Percentiles rank a stretch among this genome's conserved stretches.
Conservation (phyloP, 2,329 filamentous ascomycete genomes). For the Diplodia corticola region DNA sequence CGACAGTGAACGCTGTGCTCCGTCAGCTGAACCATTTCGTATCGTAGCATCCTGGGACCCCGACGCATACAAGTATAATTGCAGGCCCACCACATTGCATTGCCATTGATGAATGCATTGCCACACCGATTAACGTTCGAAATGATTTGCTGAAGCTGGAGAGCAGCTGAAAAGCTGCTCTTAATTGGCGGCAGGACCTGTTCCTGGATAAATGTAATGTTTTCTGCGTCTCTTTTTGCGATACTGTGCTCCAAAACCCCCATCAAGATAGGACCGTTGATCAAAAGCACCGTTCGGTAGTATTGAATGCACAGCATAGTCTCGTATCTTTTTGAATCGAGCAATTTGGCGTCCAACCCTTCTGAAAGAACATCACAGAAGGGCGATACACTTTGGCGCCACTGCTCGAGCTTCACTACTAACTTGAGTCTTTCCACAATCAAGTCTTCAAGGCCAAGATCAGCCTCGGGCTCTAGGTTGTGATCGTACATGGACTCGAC, state of each 20-base stretch:
- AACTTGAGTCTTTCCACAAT: not conserved
- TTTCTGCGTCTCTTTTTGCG: not conserved
- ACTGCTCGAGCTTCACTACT: not conserved
- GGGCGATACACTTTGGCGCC: not conserved
- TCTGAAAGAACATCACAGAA: not conserved
- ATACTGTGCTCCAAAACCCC: not conserved
- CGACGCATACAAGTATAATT: not conserved
- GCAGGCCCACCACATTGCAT: not conserved
- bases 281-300: not conserved
- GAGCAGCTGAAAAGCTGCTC: not conserved
- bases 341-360: not conserved
- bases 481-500: not conserved
- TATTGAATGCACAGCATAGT: not conserved
- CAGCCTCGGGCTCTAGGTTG: not conserved
- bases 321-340: not conserved
- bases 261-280: not conserved
- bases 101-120: not conserved
- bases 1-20: not conserved
- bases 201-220: not conserved
- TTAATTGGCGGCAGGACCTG: not conserved
- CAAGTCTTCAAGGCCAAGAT: not conserved
- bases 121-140: not conserved
- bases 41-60: not conserved
- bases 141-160: not conserved
- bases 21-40: not conserved